Conservation (phyloP, 2,329 filamentous ascomycete genomes). For the Fusarium humuli region DNA sequence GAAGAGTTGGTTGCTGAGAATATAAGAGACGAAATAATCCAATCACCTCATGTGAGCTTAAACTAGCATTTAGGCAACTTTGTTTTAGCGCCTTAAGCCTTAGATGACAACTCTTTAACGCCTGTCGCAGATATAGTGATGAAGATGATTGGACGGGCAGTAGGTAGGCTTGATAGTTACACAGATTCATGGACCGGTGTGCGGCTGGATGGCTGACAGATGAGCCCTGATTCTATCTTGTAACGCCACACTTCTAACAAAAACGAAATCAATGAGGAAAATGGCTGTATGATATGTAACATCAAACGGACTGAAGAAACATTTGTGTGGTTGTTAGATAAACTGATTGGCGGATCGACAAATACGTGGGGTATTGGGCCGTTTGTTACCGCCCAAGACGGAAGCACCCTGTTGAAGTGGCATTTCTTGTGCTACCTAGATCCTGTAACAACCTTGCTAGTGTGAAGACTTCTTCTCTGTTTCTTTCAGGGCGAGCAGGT, state of each 20-base stretch:
- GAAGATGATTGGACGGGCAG: not conserved
- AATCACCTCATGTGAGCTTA: not conserved
- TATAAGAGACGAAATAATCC: not conserved
- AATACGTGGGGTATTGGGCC: not conserved
- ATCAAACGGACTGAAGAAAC: not conserved
- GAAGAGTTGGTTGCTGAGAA: not conserved
- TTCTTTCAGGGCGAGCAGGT: not conserved
- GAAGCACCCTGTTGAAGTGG: not conserved
- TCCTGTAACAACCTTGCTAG: not conserved
- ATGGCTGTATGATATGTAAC: not conserved
- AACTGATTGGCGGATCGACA: not conserved
- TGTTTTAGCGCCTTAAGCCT: not conserved
- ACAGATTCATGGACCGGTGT: not conserved
- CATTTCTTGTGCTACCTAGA: not conserved
- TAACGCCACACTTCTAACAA: not conserved
- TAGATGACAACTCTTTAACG: not conserved
- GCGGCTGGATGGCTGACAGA: not conserved
- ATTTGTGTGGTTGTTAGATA: not conserved
- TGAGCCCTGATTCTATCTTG: not conserved
- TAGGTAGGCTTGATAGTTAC: not conserved
- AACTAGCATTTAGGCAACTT: not conserved
- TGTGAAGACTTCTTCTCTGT: not conserved
- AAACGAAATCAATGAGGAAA: not conserved
- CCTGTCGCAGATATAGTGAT: not conserved
- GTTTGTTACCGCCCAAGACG: not conserved